These are phyloP conservation scores for Cyclotella sp. DNA, from an alignment of 108 stramenopile genomes.

Conservation along the genomic window DNA sequence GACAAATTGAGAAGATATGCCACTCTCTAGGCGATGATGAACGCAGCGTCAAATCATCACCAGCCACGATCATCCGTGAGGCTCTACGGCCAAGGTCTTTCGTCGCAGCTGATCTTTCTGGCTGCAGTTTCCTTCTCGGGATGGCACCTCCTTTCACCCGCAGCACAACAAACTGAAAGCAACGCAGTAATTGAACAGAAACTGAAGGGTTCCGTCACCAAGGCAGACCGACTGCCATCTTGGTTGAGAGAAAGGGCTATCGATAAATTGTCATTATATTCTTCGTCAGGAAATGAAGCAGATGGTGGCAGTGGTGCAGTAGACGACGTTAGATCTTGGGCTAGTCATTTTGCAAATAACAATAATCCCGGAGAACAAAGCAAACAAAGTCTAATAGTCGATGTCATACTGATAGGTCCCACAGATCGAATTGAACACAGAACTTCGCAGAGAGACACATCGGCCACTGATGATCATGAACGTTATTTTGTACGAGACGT, in stretches of 20 bases:
- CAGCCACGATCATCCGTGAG: no score
- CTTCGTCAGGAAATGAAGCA: not conserved
- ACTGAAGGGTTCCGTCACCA: slow-evolving; percentile 23
- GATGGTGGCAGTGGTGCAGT: not conserved
- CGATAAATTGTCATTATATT: slow-evolving; percentile 26
- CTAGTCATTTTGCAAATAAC: not conserved
- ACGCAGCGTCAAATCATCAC: no score
- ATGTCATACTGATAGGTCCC: not conserved
- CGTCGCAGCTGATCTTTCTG: no score
- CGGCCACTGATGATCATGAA: not conserved
- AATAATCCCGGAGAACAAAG: not conserved
- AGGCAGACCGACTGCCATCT: slow-evolving; percentile 25
- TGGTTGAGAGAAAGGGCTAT: slow-evolving; percentile 34
- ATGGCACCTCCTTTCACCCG: not conserved
- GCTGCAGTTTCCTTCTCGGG: not conserved
- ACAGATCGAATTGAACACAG: not conserved
- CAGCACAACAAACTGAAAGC: not conserved
- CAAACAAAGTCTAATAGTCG: not conserved
- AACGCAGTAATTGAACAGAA: not conserved
- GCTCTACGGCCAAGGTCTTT: no score
- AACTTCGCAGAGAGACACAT: not conserved
- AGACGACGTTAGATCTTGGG: slow-evolving; percentile 23
- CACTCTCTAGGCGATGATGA: no score
- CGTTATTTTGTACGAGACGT: not conserved
- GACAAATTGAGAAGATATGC: no score